Base-by-base conservation (phyloP, 73 alveolate genomes). In the Effrenium voratum region DNA sequence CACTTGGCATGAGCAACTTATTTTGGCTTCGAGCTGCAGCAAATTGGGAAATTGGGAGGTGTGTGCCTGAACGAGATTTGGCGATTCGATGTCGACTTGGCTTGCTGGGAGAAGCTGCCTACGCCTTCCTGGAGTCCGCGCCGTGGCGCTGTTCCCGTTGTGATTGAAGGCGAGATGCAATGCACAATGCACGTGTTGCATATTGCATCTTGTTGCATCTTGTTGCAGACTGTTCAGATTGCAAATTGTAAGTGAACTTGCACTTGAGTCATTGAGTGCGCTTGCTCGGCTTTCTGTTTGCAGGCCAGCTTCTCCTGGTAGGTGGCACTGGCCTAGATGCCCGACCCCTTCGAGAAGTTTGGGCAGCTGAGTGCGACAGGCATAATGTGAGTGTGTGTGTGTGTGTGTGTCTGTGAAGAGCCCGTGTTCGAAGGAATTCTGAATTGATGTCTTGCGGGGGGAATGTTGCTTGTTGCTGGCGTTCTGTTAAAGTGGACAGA, bases 271-370 rank as follows among this genome's bases (percentile, higher is more conserved):
- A 12, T 63, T 63, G 82, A 22, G 44, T 70, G 49, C n/a, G 5
- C 38, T 70, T 28, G 82, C 3, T 70, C 26, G 2, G 38, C 40
- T 1, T 24, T 19, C 63, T 52, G 26, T 52, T 12, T 52, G 63
- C 40, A 90, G 97, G 97, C 36, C 83, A 87, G n/a, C 87, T 90
- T 32, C 87, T 90, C 55, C 87, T 90, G 38, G 97, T 90, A 22
- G 97, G 97, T 15, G 97, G 97, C 38, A 90, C 97, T 40, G 97
- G 97, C 16, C 43, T 90, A 28, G 87, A 90, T 70, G 97, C 97
- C 12, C 82, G 68, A 30, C 97, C 97, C 15, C 50, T 90, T 36
- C 85, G 97, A 41, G 97, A 90, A 70, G 87, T 90, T 45, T 90
- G 97, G 97, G 63, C 66, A n/a, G 97, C 97, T 19, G 97, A 90